These are phyloP conservation scores for Cercophora sp. DNA, from an alignment of 495 filamentous ascomycete genomes.

Conservation along the genomic window DNA sequence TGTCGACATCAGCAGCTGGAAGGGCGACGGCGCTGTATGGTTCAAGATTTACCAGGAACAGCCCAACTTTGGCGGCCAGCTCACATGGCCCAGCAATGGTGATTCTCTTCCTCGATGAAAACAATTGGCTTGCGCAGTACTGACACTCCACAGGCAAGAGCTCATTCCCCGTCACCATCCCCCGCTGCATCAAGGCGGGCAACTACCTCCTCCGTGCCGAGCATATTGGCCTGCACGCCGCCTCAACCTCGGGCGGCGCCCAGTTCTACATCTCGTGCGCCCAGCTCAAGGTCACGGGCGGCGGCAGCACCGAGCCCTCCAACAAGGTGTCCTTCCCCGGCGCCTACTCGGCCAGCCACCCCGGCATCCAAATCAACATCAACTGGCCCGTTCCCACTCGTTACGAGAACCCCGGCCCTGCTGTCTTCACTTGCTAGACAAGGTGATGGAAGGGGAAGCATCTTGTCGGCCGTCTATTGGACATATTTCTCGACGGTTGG, in stretches of 20 bases:
- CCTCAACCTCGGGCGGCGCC: constrained; percentile 40
- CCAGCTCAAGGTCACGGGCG: constrained; percentile 37
- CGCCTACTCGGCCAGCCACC: constrained; percentile 38
- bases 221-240: constrained; percentile 52
- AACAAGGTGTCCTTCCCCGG: constrained; percentile 39
- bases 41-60: constrained; percentile 54
- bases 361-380: constrained; percentile 43
- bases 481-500: no score
- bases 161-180: constrained; percentile 38
- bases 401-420: constrained; percentile 45
- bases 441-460: no score
- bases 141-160: constrained; percentile 26
- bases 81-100: constrained; percentile 42
- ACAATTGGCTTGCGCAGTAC: background rate
- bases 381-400: constrained; percentile 38
- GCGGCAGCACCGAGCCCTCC: constrained; percentile 33
- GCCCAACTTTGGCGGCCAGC: constrained; percentile 31
- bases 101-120: background rate
- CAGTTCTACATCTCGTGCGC: constrained; percentile 49
- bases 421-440: constrained; percentile 31
- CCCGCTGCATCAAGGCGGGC: constrained; percentile 44
- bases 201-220: constrained; percentile 58
- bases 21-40: constrained; percentile 45
- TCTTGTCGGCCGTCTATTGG: no score
- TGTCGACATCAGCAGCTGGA: constrained; percentile 37